These are phyloP conservation scores for Xylaria longipes DNA, from an alignment of 495 filamentous ascomycete species.

Conservation along the genomic window DNA sequence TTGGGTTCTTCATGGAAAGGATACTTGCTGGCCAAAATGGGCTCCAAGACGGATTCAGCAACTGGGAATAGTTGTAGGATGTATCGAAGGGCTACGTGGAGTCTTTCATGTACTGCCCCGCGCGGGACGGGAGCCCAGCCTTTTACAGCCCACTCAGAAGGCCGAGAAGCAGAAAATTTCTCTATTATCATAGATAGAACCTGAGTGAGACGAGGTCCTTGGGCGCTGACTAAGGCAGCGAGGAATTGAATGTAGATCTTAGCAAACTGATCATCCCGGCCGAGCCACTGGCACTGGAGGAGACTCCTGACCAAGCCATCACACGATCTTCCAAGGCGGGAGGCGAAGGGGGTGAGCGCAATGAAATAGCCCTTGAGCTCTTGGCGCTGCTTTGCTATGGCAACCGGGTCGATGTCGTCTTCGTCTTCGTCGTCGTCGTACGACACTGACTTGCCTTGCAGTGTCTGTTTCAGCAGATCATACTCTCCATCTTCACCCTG, in stretches of 20 bases:
- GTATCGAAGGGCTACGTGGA: constrained; percentile 77
- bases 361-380: constrained; percentile 76
- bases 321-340: constrained; percentile 71
- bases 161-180: constrained; percentile 65
- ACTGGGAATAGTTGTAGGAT: constrained; percentile 79
- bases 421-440: constrained; percentile 49
- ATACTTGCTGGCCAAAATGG: constrained; percentile 69
- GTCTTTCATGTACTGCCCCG: constrained; percentile 66
- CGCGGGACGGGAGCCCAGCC: constrained; percentile 65
- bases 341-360: constrained; percentile 76
- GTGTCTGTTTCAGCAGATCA: constrained; percentile 69
- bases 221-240: constrained; percentile 78
- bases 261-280: constrained; percentile 79
- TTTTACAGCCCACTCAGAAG: constrained; percentile 61
- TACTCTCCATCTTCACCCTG: constrained; percentile 74
- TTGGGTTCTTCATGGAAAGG: constrained; percentile 76
- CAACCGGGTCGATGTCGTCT: constrained; percentile 37
- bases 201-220: constrained; percentile 59
- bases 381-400: constrained; percentile 54
- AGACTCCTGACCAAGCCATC: constrained; percentile 75
- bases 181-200: constrained; percentile 81
- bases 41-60: constrained; percentile 68
- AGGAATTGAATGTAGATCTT: constrained; percentile 81
- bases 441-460: constrained; percentile 41
- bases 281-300: constrained; percentile 81